Evolutionary conservation across 1,284 basidiomycete species (phyloP), one percentile per base, ranked within the genome.

Genomic region (Schizophyllum commune): DNA sequence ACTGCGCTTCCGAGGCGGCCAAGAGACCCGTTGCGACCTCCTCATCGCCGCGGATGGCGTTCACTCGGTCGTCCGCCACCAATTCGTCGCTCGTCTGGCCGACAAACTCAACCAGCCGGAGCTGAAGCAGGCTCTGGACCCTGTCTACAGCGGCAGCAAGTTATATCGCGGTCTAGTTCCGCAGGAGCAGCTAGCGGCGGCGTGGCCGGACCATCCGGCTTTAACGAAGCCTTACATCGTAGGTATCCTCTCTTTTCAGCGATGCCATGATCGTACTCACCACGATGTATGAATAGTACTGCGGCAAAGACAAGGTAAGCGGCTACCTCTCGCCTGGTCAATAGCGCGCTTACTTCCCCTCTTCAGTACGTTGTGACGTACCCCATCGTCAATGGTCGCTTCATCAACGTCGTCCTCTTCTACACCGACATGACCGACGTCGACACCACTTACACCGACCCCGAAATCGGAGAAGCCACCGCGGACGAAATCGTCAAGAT

Each of bases 371-470:
- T 72, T 39, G 65, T 72, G 22, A 63, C 66, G 6, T 73, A 72
- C 59, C 69, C 72, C 6, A 68, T 71, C 32, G 66, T 67, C 6
- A 61, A 66, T 34, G 69, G 71, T 33, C 65, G 62, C 27, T 60
- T 68, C 47, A 65, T 73, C 59, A 77, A 76, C 57, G 68, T 76
- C 56, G 69, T 71, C 47, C 72, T 68, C 1, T 72, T 74, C 60
- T 64, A 63, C 52, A 67, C 66, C 15, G 63, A 67, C 13, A 72
- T 71, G 5, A 68, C 69, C 19, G 67, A 70, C 15, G 75, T 76
- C 61, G 72, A 72, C 20, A 72, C 72, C 1, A 59, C 62, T 0
- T 74, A 71, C 56, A 62, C 69, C 17, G 73, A 71, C 2, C 71
- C 73, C 15, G 75, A 72, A 74, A 72, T 74, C 11, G 53, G 64